These are phyloP conservation scores for Colletotrichum sp. DNA, from an alignment of 2,329 filamentous ascomycete species.

Conservation along the genomic window DNA sequence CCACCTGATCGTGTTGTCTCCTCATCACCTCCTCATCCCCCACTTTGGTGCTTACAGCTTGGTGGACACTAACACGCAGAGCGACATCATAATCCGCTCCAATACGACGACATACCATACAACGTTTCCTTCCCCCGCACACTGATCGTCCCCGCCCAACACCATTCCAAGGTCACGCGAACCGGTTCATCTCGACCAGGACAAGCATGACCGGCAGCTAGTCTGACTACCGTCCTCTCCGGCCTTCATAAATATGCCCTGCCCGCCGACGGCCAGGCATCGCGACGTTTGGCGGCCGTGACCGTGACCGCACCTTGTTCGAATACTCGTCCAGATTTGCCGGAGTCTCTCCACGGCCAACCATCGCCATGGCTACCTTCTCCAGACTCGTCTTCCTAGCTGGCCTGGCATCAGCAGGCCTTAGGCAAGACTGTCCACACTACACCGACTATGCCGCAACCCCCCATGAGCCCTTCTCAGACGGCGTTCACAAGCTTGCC, in stretches of 20 bases:
- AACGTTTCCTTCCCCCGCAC: conserved; percentile 10
- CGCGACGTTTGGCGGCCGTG: neutral
- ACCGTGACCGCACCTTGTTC: neutral
- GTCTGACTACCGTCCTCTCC: neutral
- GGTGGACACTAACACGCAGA: neutral
- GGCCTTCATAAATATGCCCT: conserved; percentile 1
- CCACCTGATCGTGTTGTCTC: neutral
- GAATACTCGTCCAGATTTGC: neutral
- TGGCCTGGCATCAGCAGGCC: conserved; percentile 22
- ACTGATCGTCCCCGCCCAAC: neutral
- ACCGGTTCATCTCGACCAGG: neutral
- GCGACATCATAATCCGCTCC: conserved; percentile 8
- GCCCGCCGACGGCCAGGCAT: neutral
- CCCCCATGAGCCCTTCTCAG: conserved; percentile 72
- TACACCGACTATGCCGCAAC: conserved; percentile 38
- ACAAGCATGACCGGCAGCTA: neutral
- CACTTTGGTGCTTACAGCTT: neutral
- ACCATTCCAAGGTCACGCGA: conserved; percentile 3
- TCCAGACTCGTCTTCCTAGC: neutral
- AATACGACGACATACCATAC: conserved; percentile 7
- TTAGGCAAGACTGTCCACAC: conserved; percentile 34
- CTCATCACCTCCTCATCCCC: neutral
- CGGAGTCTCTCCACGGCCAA: neutral
- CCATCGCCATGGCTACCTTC: neutral
- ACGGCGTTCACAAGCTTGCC: conserved; percentile 77